Base-by-base conservation (phyloP, 768 basidiomycete species). In the Gloeostereum incarnatum region DNA sequence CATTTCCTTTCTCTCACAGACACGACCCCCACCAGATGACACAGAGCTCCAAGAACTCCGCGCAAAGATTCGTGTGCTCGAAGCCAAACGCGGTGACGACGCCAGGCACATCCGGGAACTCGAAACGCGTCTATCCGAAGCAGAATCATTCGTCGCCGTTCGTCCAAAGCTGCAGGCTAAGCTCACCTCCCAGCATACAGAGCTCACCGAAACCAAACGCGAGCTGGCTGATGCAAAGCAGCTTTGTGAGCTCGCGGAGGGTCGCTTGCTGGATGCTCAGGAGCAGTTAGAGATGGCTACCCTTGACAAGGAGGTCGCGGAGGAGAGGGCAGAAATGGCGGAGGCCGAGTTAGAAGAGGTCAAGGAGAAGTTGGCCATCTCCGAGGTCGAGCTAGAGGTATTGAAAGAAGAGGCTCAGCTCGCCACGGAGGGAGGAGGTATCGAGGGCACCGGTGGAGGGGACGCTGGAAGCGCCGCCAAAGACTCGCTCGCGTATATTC, bases 251-350 rank as follows among this genome's bases (percentile, higher is more conserved):
- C 62, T 90, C 23, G 64, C 79, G 0, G 87, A 93, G 45, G 62
- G 61, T 11, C 70, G 85, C 17, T 64, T 87, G 1, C 60, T 80
- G 2, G 94, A 98, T 54, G 56, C 82, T 1, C 77, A 85, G 37
- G 94, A 97, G 41, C 88, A 93, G 53, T 61, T 98, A 26, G 96
- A 99, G 62, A 91, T 97, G 83, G 71, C 79, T 2, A 87, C 87
- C 72, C 61, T 99, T 48, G 96, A 99, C 55, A 91, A 90, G 60
- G 96, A 99, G 56, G 79, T 98, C 26, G 93, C 94, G 0, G 96
- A 98, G 53, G 94, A 97, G 57, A 77, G 78, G 42, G 81, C 86
- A 0, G 94, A 97, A 57, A 53, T 75, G 2, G 81, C 81, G 0
- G 81, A 90, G 53, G 58, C 68, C 0, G 90, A 92, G 52, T 51